Base-by-base conservation (phyloP, 2,329 filamentous ascomycete genomes). In the Colletotrichum spinosum region DNA sequence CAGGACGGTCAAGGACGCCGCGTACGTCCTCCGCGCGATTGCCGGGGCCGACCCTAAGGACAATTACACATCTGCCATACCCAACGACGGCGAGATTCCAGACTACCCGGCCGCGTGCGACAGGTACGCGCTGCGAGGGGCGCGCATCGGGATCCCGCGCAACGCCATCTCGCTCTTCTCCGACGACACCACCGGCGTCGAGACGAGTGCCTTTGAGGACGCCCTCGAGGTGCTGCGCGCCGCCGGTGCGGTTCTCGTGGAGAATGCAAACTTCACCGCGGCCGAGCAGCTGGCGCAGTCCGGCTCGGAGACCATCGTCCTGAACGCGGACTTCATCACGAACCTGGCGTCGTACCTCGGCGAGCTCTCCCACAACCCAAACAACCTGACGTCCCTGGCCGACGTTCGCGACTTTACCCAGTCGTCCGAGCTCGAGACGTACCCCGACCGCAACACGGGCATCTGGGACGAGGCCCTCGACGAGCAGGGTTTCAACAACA, bases 1-100 rank as follows among this genome's bases (percentile, higher is more conserved):
- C 0, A 82, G 85, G 46, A 90, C 84, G 0, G 85, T 92, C 2
- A 81, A 82, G 13, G 90, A 92, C 71, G 89, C 88, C 0, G 85
- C 85, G 0, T 85, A 87, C 67, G 80, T 84, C 1, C 80, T 92
- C 0, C 81, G 88, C 67, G 85, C 83, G 2, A 90, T 92, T 53
- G 86, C 86, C n/a, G 89, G 89, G 0, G 70, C 81, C 7, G 88
- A 91, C 67, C 15, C 72, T 0, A 76, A 80, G 1, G 89, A 92
- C 71, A 89, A 90, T 69, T 87, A 88, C 71, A 91, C 88, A 0
- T 74, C 79, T 0, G 84, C 83, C 2, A 87, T 86, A 34, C 89
- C 89, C 70, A 90, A 90, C 68, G 80, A 84, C 6, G 80, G 78
- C 25, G 72, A 71, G 2, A 72, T 84, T 2, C 88, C 88, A 0